phyloP scores from a whole-genome alignment of 306 rosid genomes.

The Rubus parviflorus region DNA sequence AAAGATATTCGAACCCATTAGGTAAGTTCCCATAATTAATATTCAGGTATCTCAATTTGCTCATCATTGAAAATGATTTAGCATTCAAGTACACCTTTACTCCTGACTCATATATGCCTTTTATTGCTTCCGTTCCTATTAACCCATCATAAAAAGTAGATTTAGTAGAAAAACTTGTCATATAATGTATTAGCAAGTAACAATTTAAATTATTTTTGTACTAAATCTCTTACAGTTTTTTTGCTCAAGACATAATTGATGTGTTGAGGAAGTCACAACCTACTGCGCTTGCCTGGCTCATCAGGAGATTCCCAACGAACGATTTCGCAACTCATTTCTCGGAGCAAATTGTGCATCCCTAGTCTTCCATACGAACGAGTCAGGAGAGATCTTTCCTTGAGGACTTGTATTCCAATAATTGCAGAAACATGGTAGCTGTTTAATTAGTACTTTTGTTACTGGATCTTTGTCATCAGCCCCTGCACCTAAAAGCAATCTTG shows the following conservation, averaged over 20 bases:
- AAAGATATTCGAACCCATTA: not conserved
- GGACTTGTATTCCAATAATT: constrained; percentile 14
- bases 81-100: not conserved
- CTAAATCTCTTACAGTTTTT: constrained; percentile 3
- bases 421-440: constrained; percentile 17
- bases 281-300: constrained; percentile 1
- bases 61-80: not conserved
- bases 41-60: not conserved
- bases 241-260: constrained; percentile 2
- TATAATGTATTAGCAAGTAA: not conserved
- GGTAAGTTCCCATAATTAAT: not conserved
- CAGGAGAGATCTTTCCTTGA: constrained; percentile 13
- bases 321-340: constrained; percentile 22
- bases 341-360: constrained; percentile 26
- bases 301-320: constrained; percentile 12
- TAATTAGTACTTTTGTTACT: constrained; percentile 6
- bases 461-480: not conserved
- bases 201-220: not conserved
- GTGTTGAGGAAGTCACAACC: constrained; percentile 24
- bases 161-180: not conserved
- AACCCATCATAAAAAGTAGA: not conserved
- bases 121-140: not conserved
- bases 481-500: not conserved
- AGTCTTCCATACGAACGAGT: not conserved
- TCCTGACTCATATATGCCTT: not conserved